phyloP scores from a whole-genome alignment of 331 rosid genomes.

The Malus hybrid region DNA sequence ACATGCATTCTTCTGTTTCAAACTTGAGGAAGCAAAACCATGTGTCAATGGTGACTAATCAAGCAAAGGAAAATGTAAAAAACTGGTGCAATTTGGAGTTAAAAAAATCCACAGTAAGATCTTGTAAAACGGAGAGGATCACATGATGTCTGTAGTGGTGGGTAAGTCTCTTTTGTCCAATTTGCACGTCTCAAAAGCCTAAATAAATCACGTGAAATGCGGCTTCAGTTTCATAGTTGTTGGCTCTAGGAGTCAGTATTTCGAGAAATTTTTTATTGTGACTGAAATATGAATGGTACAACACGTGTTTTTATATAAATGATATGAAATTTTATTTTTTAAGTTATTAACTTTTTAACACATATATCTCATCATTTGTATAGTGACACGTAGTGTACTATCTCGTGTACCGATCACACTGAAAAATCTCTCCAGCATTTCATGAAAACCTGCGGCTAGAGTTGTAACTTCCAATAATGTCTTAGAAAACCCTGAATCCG shows the following conservation, averaged over 20 bases:
- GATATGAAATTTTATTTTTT: too few species aligned
- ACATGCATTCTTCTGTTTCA: slow-evolving; percentile 8
- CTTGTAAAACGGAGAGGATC: neutral
- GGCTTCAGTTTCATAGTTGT: neutral
- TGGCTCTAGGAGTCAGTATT: neutral
- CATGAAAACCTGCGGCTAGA: neutral
- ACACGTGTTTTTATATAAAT: too few species aligned
- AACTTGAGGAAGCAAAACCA: neutral
- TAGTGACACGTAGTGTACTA: too few species aligned
- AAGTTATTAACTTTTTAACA: too few species aligned
- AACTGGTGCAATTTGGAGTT: neutral
- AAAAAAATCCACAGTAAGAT: slow-evolving; percentile 3
- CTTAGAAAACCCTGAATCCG: too few species aligned
- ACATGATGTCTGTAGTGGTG: slow-evolving; percentile 3
- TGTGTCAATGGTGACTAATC: neutral
- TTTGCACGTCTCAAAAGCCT: neutral
- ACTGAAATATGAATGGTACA: too few species aligned
- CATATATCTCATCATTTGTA: too few species aligned
- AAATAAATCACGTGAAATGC: neutral
- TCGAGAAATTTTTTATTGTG: too few species aligned
- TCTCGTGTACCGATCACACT: too few species aligned
- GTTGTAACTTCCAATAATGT: neutral
- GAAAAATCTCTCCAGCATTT: neutral
- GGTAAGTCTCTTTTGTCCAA: neutral
- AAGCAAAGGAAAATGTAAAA: slow-evolving; percentile 1